These are phyloP conservation scores for Thelephora terrestris DNA, from an alignment of 1,284 basidiomycete species.

Conservation along the genomic window DNA sequence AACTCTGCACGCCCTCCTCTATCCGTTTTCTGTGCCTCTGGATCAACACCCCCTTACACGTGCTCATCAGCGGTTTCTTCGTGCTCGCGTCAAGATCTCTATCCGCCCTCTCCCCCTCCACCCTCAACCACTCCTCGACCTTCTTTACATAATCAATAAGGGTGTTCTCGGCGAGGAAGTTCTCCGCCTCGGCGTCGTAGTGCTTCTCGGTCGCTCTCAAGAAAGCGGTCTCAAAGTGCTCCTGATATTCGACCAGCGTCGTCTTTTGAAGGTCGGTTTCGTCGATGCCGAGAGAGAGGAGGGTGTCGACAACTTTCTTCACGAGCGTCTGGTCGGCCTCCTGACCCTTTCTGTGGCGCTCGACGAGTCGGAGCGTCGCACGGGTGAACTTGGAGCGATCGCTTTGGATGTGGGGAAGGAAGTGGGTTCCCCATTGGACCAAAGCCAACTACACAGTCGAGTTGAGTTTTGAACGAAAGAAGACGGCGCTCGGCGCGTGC, in stretches of 20 bases:
- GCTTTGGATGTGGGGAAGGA: constrained; percentile 83
- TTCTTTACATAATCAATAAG: constrained; percentile 97
- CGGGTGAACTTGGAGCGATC: constrained; percentile 73
- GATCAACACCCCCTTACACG: constrained; percentile 91
- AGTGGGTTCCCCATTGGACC: constrained; percentile 90
- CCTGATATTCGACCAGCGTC: constrained; percentile 93
- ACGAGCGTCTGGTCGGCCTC: constrained; percentile 88
- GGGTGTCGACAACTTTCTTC: constrained; percentile 94
- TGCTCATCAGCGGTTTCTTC: constrained; percentile 76
- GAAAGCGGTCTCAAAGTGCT: constrained; percentile 88
- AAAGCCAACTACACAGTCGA: constrained; percentile 70
- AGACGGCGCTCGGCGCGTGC: background rate
- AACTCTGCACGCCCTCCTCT: constrained; percentile 90
- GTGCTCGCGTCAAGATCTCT: constrained; percentile 88
- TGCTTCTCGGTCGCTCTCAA: constrained; percentile 83
- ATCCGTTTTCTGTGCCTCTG: constrained; percentile 80
- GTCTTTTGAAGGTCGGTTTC: constrained; percentile 85
- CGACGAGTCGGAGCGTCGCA: constrained; percentile 83
- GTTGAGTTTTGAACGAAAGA: constrained; percentile 1
- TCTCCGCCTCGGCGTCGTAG: constrained; percentile 86
- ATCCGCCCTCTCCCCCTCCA: constrained; percentile 95
- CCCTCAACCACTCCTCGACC: constrained; percentile 84
- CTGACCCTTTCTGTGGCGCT: constrained; percentile 92
- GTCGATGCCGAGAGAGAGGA: constrained; percentile 94
- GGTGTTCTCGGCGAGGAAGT: constrained; percentile 83